Base-by-base conservation (phyloP, 202 grass and related monocot genomes). In the Setaria viridis region DNA sequence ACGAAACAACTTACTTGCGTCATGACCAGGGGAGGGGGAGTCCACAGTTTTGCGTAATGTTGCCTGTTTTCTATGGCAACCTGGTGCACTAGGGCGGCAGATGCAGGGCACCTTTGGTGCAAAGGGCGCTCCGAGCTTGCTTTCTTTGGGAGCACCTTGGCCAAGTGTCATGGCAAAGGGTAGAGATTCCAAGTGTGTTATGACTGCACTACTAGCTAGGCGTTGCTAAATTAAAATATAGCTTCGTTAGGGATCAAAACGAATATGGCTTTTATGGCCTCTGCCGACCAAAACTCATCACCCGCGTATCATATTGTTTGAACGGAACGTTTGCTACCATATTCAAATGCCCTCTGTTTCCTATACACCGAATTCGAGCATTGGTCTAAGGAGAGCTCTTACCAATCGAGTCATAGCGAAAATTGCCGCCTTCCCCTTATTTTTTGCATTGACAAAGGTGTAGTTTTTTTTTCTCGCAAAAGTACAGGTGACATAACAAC, bases 261-360 rank as follows among this genome's bases (percentile, higher is more conserved):
- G 80, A 78, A 83, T 77, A 77, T 34, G 72, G 5, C 53, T 58
- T 58, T 58, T 60, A 60, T 51, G 85, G 2, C 9, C 21, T 87
- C 16, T 60, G 71, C 72, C 63, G 53, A 70, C 86, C n/a, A 62
- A 62, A 87, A 67, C 42, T 35, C 45, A 25, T 68, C 39, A 6
- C 67, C 30, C 6, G 6, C 34, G 11, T 63, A 45, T 77, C 10
- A 76, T 32, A 78, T 62, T 70, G 72, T 62, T 35, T 77, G 1
- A 54, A 14, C 30, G 20, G 3, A 85, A 33, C 53, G 16, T 85
- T 49, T 41, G 54, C 13, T 13, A 17, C 19, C 15, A 62, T 29
- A 30, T 39, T 34, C 11, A 43, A 85, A 13, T 70, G 12, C 30
- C 58, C 12, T 50, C 20, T 41, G 29, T 85, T 67, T 70, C 20